phyloP scores from a whole-genome alignment of 1,139 yeast genomes.

The Kodamaea fungicola region DNA sequence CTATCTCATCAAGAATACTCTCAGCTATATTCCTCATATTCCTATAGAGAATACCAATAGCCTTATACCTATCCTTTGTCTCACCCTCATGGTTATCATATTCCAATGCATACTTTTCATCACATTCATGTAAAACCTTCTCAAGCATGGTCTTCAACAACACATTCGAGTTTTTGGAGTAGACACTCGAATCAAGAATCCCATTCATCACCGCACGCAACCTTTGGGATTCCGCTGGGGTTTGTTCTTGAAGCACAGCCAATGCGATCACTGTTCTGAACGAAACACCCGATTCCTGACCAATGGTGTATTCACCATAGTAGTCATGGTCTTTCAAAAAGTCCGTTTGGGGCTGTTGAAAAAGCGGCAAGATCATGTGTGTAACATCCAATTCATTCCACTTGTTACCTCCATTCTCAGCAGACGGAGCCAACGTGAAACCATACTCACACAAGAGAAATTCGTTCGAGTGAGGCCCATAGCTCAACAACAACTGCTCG shows the following conservation, averaged over 20 bases:
- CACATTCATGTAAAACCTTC: conserved; percentile 21
- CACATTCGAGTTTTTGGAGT: conserved; percentile 24
- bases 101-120: conserved; percentile 15
- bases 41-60: conserved; percentile 22
- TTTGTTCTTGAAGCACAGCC: conserved; percentile 53
- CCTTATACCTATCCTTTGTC: conserved; percentile 14
- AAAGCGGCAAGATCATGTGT: conserved; percentile 28
- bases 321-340: conserved; percentile 55
- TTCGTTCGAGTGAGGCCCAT: conserved; percentile 86
- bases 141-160: conserved; percentile 34
- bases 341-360: conserved; percentile 36
- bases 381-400: conserved; percentile 76
- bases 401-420: conserved; percentile 34
- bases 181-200: conserved; percentile 42
- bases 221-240: conserved; percentile 30
- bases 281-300: conserved; percentile 49
- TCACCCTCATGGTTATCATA: conserved; percentile 13
- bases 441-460: conserved; percentile 86
- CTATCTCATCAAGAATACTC: conserved; percentile 1
- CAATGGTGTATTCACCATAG: conserved; percentile 70
- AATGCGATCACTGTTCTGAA: conserved; percentile 76
- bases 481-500: conserved; percentile 68
- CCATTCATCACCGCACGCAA: conserved; percentile 24
- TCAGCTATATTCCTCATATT: conserved; percentile 24
- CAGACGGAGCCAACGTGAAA: conserved; percentile 43